A percentile compares a stretch with the other conserved stretches of the same genome.
phyloP scores from a whole-genome alignment of 192 early-diverging fungal species.

The Coemansia sp. region DNA sequence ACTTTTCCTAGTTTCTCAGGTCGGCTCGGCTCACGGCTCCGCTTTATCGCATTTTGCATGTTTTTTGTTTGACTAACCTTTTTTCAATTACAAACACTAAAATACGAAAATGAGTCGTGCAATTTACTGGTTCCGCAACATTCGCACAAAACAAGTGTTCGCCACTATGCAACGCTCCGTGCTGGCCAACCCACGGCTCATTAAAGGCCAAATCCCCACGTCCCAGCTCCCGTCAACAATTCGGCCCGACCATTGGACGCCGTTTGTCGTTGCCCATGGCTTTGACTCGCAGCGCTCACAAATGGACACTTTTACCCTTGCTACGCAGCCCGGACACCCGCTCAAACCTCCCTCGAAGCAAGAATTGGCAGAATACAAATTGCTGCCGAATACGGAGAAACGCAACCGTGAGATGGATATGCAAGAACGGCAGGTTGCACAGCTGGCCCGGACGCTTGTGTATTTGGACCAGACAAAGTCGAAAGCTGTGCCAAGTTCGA shows the following conservation, averaged over 20 bases:
- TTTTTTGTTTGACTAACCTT: background rate
- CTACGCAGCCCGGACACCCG: constrained; percentile 32
- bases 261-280: constrained; percentile 43
- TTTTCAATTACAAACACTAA: constrained; percentile 8
- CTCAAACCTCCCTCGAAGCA: constrained; percentile 8
- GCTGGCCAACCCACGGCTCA: constrained; percentile 13
- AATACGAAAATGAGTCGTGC: constrained; percentile 33
- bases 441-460: constrained; percentile 40
- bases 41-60: too few species aligned
- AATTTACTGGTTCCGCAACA: constrained; percentile 52
- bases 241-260: constrained; percentile 54
- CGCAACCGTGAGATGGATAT: constrained; percentile 41
- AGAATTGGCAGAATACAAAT: constrained; percentile 1
- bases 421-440: constrained; percentile 42
- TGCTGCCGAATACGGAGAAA: constrained; percentile 26
- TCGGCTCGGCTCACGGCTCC: background rate
- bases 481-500: background rate
- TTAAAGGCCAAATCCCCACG: constrained; percentile 37
- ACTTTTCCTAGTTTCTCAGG: constrained; percentile 23
- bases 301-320: constrained; percentile 23
- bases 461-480: constrained; percentile 33
- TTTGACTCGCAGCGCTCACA: constrained; percentile 27
- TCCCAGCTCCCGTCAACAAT: constrained; percentile 34
- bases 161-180: constrained; percentile 35
- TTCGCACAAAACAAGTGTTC: constrained; percentile 53